A percentile compares a stretch with the other conserved stretches of the same genome.
Conservation (phyloP, 2,329 filamentous ascomycete species). For the Erysiphe pulchra region DNA sequence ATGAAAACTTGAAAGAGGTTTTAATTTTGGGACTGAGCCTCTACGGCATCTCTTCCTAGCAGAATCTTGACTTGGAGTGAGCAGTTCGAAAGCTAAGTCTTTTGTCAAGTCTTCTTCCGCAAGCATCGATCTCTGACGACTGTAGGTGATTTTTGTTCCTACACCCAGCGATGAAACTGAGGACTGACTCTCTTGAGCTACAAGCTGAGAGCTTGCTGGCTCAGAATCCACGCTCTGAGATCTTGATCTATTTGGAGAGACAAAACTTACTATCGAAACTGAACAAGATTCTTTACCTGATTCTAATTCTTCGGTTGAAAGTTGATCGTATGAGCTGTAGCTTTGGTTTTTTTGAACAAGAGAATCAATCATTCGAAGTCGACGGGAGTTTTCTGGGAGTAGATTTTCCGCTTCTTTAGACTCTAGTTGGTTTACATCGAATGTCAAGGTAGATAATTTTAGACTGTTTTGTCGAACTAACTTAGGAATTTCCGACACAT, state of each 20-base stretch:
- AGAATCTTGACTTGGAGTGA: slow-evolving; percentile 3
- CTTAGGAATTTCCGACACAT: too few species aligned
- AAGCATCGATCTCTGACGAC: slow-evolving; percentile 13
- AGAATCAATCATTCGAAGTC: slow-evolving; percentile 13
- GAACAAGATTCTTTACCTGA: not conserved
- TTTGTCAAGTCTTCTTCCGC: slow-evolving; percentile 12
- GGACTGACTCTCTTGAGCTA: slow-evolving; percentile 7
- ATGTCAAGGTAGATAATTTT: too few species aligned
- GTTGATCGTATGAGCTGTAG: slow-evolving; percentile 1
- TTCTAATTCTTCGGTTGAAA: slow-evolving; percentile 2
- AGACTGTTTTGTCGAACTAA: too few species aligned
- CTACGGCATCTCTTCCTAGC: slow-evolving; percentile 6
- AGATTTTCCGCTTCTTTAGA: not conserved
- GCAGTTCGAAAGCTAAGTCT: slow-evolving; percentile 11
- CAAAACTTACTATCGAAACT: not conserved
- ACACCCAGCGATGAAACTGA: slow-evolving; percentile 9
- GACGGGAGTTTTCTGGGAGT: too few species aligned
- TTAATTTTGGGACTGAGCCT: slow-evolving; percentile 9
- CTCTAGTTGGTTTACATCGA: not conserved
- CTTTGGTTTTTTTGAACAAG: slow-evolving; percentile 10
- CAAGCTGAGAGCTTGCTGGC: not conserved
- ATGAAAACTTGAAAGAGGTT: slow-evolving; percentile 9
- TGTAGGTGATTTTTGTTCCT: slow-evolving; percentile 13
- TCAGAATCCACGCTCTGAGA: slow-evolving; percentile 5
- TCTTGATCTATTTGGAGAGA: slow-evolving; percentile 1